A percentile compares a stretch with the other conserved stretches of the same genome.
phyloP scores from a whole-genome alignment of 805 yeast genomes.

The Grigorovia jiainica region DNA sequence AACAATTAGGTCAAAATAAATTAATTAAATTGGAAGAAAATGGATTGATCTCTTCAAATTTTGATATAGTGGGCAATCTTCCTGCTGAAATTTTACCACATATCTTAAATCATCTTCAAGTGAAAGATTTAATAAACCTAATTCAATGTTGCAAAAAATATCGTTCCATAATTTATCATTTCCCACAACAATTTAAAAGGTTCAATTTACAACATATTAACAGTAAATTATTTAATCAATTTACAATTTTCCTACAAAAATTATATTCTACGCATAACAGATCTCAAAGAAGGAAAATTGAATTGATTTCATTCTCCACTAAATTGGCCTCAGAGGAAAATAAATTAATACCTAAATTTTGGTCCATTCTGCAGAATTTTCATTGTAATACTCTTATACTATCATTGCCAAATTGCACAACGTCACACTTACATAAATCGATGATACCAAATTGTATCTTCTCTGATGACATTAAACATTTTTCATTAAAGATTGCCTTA shows the following conservation, averaged over 20 bases:
- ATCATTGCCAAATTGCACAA: conserved; percentile 15
- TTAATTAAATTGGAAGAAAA: neutral
- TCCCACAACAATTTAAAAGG: conserved; percentile 14
- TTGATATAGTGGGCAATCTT: conserved; percentile 2
- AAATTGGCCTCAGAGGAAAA: conserved; percentile 17
- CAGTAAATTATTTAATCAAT: conserved; percentile 10
- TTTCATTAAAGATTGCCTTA: conserved; percentile 14
- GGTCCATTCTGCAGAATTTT: conserved; percentile 8
- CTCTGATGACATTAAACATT: conserved; percentile 7
- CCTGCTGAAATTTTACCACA: conserved; percentile 22
- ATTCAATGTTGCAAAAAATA: conserved; percentile 17
- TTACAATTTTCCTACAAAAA: conserved; percentile 11
- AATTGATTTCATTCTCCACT: conserved; percentile 14
- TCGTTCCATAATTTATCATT: conserved; percentile 10
- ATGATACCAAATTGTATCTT: conserved; percentile 7
- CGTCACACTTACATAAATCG: conserved; percentile 10
- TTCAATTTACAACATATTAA: conserved; percentile 12
- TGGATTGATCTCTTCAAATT: neutral
- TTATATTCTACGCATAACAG: neutral
- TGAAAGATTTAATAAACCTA: conserved; percentile 14
- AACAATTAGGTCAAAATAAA: neutral
- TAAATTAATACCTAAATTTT: conserved; percentile 10
- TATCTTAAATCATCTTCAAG: conserved; percentile 12
- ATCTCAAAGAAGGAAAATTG: conserved; percentile 1
- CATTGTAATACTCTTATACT: conserved; percentile 10